Conservation (phyloP, 23 red algal genomes). For the Porphyridium purpureum region DNA sequence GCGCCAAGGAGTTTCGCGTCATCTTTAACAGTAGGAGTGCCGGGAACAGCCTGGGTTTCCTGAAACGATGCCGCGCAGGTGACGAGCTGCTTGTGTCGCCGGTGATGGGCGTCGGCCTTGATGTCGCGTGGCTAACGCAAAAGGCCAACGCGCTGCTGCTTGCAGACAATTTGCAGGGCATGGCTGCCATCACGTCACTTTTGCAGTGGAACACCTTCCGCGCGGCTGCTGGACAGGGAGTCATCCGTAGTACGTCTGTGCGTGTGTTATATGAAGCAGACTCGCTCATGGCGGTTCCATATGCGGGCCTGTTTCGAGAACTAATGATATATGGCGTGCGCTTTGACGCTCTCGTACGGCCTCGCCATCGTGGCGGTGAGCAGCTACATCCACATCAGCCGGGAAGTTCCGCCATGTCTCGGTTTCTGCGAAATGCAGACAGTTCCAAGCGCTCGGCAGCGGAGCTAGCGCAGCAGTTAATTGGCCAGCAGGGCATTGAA, state of each 20-base stretch:
- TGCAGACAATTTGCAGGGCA: slow-evolving; percentile 50
- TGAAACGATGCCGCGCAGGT: too few relatives aligned
- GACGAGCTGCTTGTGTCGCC: slow-evolving; percentile 24
- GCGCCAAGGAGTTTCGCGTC: slow-evolving; percentile 5
- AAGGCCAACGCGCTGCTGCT: slow-evolving; percentile 23
- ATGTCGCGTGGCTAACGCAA: slow-evolving; percentile 4
- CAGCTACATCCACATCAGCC: too few relatives aligned
- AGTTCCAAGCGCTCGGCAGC: too few relatives aligned
- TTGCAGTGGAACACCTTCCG: slow-evolving; percentile 56
- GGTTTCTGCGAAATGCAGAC: too few relatives aligned
- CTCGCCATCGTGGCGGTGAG: too few relatives aligned
- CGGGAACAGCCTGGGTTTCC: slow-evolving; percentile 6
- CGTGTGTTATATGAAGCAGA: slow-evolving; percentile 9
- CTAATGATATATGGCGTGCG: too few relatives aligned
- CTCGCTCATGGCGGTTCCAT: neutral
- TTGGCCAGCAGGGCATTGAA: too few relatives aligned
- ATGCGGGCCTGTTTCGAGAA: too few relatives aligned
- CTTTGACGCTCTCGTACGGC: too few relatives aligned
- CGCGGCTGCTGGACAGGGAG: slow-evolving; percentile 37
- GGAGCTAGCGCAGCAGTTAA: too few relatives aligned
- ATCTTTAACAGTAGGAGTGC: slow-evolving; percentile 8
- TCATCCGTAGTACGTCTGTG: slow-evolving; percentile 26
- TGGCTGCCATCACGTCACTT: slow-evolving; percentile 41
- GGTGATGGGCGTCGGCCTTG: slow-evolving; percentile 45
- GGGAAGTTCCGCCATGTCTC: too few relatives aligned